Evolutionary conservation across 2,329 filamentous ascomycete genomes (phyloP).

Genomic region (Colletotrichum liriopes): DNA sequence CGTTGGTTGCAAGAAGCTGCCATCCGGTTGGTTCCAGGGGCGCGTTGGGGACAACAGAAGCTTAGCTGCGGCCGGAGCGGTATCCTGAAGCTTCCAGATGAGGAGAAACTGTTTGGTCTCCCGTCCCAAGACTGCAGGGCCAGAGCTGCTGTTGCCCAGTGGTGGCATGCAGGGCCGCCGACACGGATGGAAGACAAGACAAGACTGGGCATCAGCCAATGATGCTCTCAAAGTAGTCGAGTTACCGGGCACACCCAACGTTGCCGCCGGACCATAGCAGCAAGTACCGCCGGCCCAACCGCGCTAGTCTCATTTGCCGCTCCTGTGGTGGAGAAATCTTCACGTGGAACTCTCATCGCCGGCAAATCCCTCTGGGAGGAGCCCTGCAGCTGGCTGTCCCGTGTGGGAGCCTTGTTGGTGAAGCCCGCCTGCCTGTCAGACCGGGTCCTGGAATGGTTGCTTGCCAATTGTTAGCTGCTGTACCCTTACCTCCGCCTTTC

Average conservation of each 20-base stretch:
- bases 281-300: conserved; percentile 23
- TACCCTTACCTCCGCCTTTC: conserved; percentile 20
- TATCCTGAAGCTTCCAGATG: neutral
- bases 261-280: conserved; percentile 8
- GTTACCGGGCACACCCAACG: conserved; percentile 11
- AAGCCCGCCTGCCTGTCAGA: conserved; percentile 18
- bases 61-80: neutral
- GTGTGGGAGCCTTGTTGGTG: neutral
- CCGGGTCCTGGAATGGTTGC: conserved; percentile 26
- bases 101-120: neutral
- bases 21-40: neutral
- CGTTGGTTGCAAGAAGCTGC: neutral
- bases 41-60: neutral
- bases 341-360: conserved; percentile 32
- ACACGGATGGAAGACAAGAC: too few relatives aligned
- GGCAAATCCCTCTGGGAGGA: conserved; percentile 18
- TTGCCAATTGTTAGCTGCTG: neutral
- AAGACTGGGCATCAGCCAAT: neutral
- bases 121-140: neutral
- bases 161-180: neutral
- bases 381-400: conserved; percentile 19
- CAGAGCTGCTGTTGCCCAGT: neutral
- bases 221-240: conserved; percentile 18
- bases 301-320: conserved; percentile 32
- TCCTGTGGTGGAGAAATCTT: conserved; percentile 34